Evolutionary conservation across 169 alveolate genomes (phyloP).

Genomic region (Neospora caninum): DNA sequence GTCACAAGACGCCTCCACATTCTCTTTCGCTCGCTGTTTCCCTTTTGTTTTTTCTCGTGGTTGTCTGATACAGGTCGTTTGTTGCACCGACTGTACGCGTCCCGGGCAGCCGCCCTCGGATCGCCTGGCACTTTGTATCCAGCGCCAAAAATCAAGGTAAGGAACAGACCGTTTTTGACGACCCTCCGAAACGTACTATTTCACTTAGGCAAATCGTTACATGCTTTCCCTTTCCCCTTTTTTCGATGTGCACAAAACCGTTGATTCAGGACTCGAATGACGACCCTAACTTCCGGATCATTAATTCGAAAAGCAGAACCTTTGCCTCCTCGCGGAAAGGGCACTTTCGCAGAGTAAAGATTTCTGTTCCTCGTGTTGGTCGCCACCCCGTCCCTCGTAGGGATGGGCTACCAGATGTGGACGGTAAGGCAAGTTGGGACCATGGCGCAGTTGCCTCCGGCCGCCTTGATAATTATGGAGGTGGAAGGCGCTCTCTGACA

Average conservation of each 20-base stretch:
- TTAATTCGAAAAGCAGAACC: background rate
- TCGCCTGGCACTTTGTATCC: background rate
- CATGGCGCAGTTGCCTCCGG: background rate
- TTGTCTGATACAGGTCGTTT: background rate
- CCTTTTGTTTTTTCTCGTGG: background rate
- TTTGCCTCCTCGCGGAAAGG: background rate
- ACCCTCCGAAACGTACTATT: too few species aligned
- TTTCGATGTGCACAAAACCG: background rate
- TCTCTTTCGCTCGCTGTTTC: background rate
- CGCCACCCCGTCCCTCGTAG: constrained; percentile 21
- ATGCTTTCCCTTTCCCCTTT: background rate
- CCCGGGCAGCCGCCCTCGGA: background rate
- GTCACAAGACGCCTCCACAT: background rate
- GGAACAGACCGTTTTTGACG: background rate
- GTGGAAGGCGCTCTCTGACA: background rate
- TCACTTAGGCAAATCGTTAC: too few species aligned
- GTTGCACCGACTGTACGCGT: background rate
- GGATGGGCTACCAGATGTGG: background rate
- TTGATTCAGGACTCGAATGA: background rate
- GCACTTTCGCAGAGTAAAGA: background rate
- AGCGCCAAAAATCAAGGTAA: constrained; percentile 11
- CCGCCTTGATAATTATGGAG: background rate
- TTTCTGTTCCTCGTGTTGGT: constrained; percentile 30
- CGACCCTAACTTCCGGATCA: background rate
- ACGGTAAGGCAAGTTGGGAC: background rate